Evolutionary conservation across 345 rosid genomes (phyloP).

Genomic region (Ailanthus altissimus): DNA sequence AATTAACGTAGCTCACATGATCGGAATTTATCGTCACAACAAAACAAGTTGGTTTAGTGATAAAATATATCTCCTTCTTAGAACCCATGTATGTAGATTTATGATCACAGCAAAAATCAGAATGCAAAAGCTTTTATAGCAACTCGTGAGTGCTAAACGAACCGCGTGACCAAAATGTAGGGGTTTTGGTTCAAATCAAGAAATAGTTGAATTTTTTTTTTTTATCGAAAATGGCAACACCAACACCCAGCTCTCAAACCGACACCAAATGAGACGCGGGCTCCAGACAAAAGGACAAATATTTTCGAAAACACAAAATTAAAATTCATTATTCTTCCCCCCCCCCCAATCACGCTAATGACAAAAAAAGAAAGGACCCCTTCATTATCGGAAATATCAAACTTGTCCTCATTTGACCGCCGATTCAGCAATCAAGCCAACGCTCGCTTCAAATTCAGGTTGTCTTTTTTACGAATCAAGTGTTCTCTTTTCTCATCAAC

Average conservation of each 20-base stretch:
- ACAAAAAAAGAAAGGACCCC: slow-evolving; percentile 9
- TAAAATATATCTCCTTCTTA: too few species aligned
- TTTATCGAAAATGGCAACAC: neutral
- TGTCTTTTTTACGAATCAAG: neutral
- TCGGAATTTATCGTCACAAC: neutral
- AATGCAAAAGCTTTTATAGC: too few species aligned
- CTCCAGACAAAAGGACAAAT: neutral
- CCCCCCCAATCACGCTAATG: slow-evolving; percentile 28
- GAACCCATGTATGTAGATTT: too few species aligned
- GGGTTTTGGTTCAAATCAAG: too few species aligned
- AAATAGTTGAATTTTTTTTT: too few species aligned
- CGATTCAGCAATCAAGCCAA: neutral
- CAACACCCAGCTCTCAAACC: neutral
- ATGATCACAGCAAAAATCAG: too few species aligned
- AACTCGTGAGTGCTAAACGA: too few species aligned
- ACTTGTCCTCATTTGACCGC: slow-evolving; percentile 5
- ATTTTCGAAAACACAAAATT: neutral
- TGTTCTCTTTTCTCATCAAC: neutral
- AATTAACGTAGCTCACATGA: neutral
- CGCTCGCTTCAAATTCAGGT: slow-evolving; percentile 17
- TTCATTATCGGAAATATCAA: slow-evolving; percentile 32
- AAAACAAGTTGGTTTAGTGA: too few species aligned
- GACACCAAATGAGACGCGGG: too few species aligned
- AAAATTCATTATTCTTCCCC: neutral
- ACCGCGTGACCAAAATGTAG: neutral